Conservation (phyloP, 441 rosid species). For the Jatropha multifida region DNA sequence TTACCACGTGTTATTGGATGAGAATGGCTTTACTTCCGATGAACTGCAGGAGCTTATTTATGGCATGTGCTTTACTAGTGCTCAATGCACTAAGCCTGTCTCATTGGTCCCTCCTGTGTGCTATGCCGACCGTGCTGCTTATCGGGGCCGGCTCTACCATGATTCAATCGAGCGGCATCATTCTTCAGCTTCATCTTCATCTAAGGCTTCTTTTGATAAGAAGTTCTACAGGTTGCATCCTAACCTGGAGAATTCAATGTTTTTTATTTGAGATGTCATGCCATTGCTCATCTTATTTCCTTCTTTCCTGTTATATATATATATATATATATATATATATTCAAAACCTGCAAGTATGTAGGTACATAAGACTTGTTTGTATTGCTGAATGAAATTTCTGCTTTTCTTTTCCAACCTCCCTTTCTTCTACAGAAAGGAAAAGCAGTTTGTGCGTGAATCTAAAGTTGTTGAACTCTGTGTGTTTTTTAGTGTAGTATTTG, state of each 20-base stretch:
- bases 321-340: too few species aligned
- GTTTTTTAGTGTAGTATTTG: not conserved
- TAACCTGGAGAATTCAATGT: not conserved
- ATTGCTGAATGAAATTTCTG: too few species aligned
- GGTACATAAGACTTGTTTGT: too few species aligned
- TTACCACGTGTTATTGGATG: slow-evolving; percentile 65
- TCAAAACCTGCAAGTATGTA: too few species aligned
- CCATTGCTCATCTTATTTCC: not conserved
- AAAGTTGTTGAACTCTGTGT: not conserved
- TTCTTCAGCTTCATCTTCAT: not conserved
- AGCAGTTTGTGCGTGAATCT: slow-evolving; percentile 7
- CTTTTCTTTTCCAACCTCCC: not conserved
- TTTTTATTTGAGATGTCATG: not conserved
- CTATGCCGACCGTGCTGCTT: slow-evolving; percentile 60
- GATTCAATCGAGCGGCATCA: not conserved
- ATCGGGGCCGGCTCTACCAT: not conserved
- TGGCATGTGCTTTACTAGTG: slow-evolving; percentile 67
- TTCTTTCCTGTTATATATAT: not conserved
- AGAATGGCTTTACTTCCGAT: slow-evolving; percentile 50
- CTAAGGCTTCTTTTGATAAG: not conserved
- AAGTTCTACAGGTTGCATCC: not conserved
- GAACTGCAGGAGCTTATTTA: slow-evolving; percentile 59
- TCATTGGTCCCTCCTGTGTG: slow-evolving; percentile 68
- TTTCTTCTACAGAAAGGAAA: not conserved
- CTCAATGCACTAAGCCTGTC: slow-evolving; percentile 79